Base-by-base conservation (phyloP, 2,329 filamentous ascomycete genomes). In the Penicillium polonicum region DNA sequence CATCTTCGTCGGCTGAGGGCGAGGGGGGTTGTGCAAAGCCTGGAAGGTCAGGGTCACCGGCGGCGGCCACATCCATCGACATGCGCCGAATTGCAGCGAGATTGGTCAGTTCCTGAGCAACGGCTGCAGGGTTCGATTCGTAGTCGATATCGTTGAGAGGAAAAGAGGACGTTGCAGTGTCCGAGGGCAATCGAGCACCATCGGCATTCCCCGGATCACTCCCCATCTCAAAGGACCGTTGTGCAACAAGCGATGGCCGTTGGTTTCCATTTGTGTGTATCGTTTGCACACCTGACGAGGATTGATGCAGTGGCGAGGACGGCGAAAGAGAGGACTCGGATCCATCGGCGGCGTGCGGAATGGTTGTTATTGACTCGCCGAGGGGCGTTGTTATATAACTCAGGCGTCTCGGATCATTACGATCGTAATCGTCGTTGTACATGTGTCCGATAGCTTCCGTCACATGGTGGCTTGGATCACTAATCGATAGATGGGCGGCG, bases 381-480 rank as follows among this genome's bases (percentile, higher is more conserved):
- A 76, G 68, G 31, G 78, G 74, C 8, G 79, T 78, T 27, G 78
- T 82, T 65, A 92, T 81, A 76, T 91, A 94, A 78, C 90, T 93
- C 68, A 92, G 76, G 36, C 90, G 90, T 45, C 89, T 85, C 41
- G 81, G 84, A 65, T 85, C 83, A 68, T 80, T 78, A 65, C 76
- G 80, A 67, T 82, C 77, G 68, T 90, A 85, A 65, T 87, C 85
- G 70, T 91, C 88, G 69, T 89, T 90, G 76, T 97, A 96, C 76
- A 96, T 85, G 68, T 92, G 92, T 52, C 91, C 91, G 75, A 96
- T 96, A 59, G 91, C 89, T 75, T 96, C 92, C 56, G 92, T 96
- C 72, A 96, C 91, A 84, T 96, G 92, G 78, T 96, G 91, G 77
- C 84, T 91, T 60, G 92, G 89, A 77, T 96, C 92, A 74, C 90